These are phyloP conservation scores for Linnemannia schmuckeri DNA, from an alignment of 192 early-diverging fungal genomes.

Conservation along the genomic window DNA sequence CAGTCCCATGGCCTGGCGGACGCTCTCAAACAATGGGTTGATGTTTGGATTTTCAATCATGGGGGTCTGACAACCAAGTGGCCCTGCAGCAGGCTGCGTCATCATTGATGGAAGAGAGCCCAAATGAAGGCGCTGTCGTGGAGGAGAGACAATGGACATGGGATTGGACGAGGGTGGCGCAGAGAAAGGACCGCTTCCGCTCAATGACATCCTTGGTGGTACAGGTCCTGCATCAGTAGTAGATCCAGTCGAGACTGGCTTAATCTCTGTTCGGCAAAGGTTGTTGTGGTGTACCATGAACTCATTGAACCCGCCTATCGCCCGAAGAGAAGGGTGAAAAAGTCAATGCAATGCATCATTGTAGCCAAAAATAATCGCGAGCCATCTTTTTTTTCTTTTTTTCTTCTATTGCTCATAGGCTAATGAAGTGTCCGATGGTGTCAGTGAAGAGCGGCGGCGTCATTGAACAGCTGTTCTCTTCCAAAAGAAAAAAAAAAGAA, in stretches of 20 bases:
- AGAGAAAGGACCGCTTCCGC: not conserved
- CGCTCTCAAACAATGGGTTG: conserved; percentile 73
- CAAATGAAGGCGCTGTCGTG: conserved; percentile 44
- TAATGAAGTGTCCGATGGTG: not conserved
- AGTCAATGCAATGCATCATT: not conserved
- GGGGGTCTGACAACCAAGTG: conserved; percentile 67
- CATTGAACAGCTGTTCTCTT: not conserved
- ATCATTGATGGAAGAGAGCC: conserved; percentile 42
- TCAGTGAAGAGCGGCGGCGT: not conserved
- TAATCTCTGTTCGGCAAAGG: conserved; percentile 46
- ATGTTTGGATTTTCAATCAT: conserved; percentile 69
- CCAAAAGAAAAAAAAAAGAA: not conserved
- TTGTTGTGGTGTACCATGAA: conserved; percentile 41
- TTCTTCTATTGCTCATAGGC: not conserved
- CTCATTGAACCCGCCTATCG: conserved; percentile 63
- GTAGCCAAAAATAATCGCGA: not conserved
- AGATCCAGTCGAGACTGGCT: not conserved
- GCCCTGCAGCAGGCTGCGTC: conserved; percentile 51
- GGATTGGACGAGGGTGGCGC: conserved; percentile 1
- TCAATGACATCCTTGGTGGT: conserved; percentile 17
- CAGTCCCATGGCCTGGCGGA: conserved; percentile 72
- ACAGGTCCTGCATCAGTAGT: not conserved
- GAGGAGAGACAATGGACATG: conserved; percentile 17
- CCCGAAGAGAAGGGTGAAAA: conserved; percentile 1
- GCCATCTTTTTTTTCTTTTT: not conserved